Evolutionary conservation across 2,329 filamentous ascomycete species (phyloP), one percentile per base, ranked within the genome.

Genomic region (Monosporascus sp.): DNA sequence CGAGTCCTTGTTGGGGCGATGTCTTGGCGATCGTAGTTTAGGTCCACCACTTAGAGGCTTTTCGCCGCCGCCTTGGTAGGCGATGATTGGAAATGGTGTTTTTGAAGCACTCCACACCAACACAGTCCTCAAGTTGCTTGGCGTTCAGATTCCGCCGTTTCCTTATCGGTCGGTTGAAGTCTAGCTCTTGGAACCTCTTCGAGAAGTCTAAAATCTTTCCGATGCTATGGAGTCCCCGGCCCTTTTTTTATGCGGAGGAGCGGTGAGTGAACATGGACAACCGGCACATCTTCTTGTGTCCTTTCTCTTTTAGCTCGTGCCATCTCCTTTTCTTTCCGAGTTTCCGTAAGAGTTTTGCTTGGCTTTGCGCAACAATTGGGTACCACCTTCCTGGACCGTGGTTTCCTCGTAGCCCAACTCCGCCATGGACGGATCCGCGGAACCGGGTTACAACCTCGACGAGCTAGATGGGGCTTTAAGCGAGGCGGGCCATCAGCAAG

Each of bases 391-490:
- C 31, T 35, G 31, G 31, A 14, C 9, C 11, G 31, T 35, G 11
- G 31, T 31, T 46, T 24, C 43, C 20, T 46, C 7, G 17, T 9
- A 31, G 22, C 22, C 22, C 6, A 46, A 27, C 22, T 17, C 9
- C 39, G 11, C 15, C 6, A 46, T 46, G 43, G 24, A 46, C 25
- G 6, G 24, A 22, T 52, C 53, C 51, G 55, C 58, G 51, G 55
- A 60, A 47, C 62, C 60, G 58, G 63, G 62, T 11, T 63, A 64
- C 49, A 63, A 66, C 52, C 60, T 64, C 46, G 63, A 63, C 51
- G 64, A 66, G 46, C 58, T 65, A 22, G 64, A 66, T 38, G 53
- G 55, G 48, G 58, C 63, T 4, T 56, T 66, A 24, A 65, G 64
- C 57, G 55, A 62, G 47, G 50, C 55, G 7, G 52, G 59, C 35